Evolutionary conservation across 306 rosid genomes (phyloP), one percentile per base, ranked within the genome.

Genomic region (Cucurbita ficifolia): DNA sequence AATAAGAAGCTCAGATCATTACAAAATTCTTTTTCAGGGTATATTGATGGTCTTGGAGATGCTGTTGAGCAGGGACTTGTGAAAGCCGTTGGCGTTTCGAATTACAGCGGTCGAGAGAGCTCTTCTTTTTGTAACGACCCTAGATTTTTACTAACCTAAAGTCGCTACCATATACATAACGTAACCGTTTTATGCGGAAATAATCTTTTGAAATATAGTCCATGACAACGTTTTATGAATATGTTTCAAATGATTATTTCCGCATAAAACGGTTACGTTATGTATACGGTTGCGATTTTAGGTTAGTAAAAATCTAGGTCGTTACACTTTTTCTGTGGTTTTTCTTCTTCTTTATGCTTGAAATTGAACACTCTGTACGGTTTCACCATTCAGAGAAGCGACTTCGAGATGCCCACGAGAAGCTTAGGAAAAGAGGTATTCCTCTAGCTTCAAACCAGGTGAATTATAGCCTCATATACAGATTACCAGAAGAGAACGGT

Each of bases 41-140:
- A 89, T 68, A 85, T 91, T 72, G 91, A 91, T 86, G 99, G 99
- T 63, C 82, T 94, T 39, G 99, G 97, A 50, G 99, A 94, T 79
- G 97, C 97, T 78, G 97, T 94, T 73, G 96, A 91, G 76, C 92
- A 91, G 77, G 99, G 99, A 48, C 89, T 94, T 80, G 97, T 94
- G 81, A 94, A 89, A 82, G 97, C 99, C 33, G 95, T 94, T 74
- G 99, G 99, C 11, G 96, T 94, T 80, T 94, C 99, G 61, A 94
- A 94, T 79, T 94, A 91, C 77, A 89, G 56, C 39, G 96, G 99
- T 94, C 2, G 64, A 45, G 10, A 33, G 63, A 72, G 18, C 5
- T 36, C 19, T 35, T 29, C 33, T 2, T 29, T 29, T 29, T 29
- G 3, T 29, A 29, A 29, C 33, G 3, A 29, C 33, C 33, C 33